A percentile compares a stretch with the other conserved stretches of the same genome.
Evolutionary conservation across 106 monocot genomes (phyloP).

Genomic region (Hemerocallis citrina): DNA sequence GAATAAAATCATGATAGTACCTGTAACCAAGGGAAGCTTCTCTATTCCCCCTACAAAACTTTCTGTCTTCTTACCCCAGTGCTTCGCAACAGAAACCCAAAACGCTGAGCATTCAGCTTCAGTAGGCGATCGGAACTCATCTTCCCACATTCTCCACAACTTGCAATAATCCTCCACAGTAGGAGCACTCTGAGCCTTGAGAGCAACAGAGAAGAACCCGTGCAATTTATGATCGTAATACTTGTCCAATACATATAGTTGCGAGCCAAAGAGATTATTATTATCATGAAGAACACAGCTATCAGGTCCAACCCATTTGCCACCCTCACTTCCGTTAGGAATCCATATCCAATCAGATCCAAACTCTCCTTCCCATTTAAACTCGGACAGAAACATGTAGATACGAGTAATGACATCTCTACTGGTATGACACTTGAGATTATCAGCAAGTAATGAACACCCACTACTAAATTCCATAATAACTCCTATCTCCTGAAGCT

Average conservation of each 20-base stretch:
- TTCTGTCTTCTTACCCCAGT: neutral
- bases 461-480: neutral
- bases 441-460: conserved; percentile 3
- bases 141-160: conserved; percentile 5
- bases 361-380: conserved; percentile 7
- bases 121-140: neutral
- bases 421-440: conserved; percentile 3
- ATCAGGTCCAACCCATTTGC: conserved; percentile 4
- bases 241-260: conserved; percentile 7
- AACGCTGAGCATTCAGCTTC: conserved; percentile 1
- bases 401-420: neutral
- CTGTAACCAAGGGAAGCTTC: conserved; percentile 4
- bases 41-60: neutral
- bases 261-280: conserved; percentile 7
- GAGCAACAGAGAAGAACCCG: conserved; percentile 1
- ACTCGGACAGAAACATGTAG: neutral
- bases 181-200: conserved; percentile 8
- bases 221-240: neutral
- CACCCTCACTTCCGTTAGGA: conserved; percentile 4
- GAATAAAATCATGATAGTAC: neutral
- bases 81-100: conserved; percentile 9
- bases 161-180: conserved; percentile 3
- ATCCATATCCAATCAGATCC: conserved; percentile 9
- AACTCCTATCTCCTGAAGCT: neutral
- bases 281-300: conserved; percentile 7